Evolutionary conservation across 1,284 basidiomycete genomes (phyloP), one percentile per base, ranked within the genome.

Genomic region (Sanghuangporus weigelae): DNA sequence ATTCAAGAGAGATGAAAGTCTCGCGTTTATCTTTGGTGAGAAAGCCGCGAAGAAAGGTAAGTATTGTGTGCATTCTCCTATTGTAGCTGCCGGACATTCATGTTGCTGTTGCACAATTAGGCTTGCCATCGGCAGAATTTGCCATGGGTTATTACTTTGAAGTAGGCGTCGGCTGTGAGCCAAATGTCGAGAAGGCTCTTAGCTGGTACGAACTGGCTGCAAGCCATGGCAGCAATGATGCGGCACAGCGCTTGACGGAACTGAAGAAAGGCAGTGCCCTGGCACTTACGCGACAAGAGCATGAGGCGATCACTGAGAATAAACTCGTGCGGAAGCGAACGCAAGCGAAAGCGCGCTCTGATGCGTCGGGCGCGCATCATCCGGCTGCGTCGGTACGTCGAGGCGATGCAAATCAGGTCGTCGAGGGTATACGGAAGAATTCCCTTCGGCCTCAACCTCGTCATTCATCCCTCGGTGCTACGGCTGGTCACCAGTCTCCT

Each of bases 131-230:
- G 62, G 95, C 93, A 0, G 92, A 96, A 73, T 98, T 98, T 73
- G 95, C 95, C 0, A 87, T 98, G 83, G 96, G 94, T 0, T 98
- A 98, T 73, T 97, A 95, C 72, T 81, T 81, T 46, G 94, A 96
- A 72, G 92, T 92, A 0, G 89, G 90, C 2, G 85, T 92, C 1
- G 90, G 89, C 0, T 69, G 76, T n/a, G 85, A 85, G 70, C 53
- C 31, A 36, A 84, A 93, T 71, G 65, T 95, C 31, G 79, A 81
- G 0, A 75, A 76, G 1, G 90, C 93, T 3, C 75, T 78, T 60
- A 81, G 76, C 69, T 96, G 93, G 91, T 96, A 92, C 71, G 76
- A 73, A 12, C 76, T 77, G 74, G 87, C 95, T 0, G 79, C 86
- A 16, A 79, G 84, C n/a, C 87, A 93, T 62, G 92, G 89, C 7